Conservation (phyloP, 768 basidiomycete genomes). For the Termitomyces sp. region DNA sequence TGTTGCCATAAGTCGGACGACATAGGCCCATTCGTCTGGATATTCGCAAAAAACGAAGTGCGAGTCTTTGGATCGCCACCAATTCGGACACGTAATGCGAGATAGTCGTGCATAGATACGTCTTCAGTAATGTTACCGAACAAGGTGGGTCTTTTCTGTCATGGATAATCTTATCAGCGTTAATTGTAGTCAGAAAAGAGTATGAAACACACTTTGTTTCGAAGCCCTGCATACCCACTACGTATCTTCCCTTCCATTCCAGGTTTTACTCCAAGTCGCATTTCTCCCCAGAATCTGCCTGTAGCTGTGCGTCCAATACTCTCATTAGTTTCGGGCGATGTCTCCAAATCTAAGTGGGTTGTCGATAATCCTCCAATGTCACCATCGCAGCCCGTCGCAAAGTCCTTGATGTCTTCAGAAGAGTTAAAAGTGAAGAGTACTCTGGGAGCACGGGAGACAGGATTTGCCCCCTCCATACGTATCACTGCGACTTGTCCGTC, state of each 20-base stretch:
- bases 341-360: constrained; percentile 68
- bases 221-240: constrained; percentile 87
- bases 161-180: background rate
- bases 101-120: constrained; percentile 72
- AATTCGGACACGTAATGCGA: constrained; percentile 74
- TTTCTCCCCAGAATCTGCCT: constrained; percentile 74
- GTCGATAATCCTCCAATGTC: constrained; percentile 86
- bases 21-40: constrained; percentile 82
- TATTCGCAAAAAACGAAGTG: constrained; percentile 87
- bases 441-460: constrained; percentile 52
- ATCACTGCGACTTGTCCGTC: constrained; percentile 40
- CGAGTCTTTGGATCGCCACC: constrained; percentile 72
- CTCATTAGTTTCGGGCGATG: constrained; percentile 37
- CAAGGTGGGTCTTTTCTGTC: constrained; percentile 67
- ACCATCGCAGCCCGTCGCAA: constrained; percentile 76
- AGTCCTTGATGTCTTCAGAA: constrained; percentile 48
- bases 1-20: constrained; percentile 94
- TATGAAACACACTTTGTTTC: constrained; percentile 58
- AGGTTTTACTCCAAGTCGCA: constrained; percentile 63
- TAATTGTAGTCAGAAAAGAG: background rate
- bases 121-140: constrained; percentile 88
- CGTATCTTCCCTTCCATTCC: constrained; percentile 65
- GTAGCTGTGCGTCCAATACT: constrained; percentile 45
- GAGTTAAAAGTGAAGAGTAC: constrained; percentile 64
- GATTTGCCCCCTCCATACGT: constrained; percentile 73